A percentile compares a stretch with the other conserved stretches of the same genome.
Conservation (phyloP, 2,329 filamentous ascomycete species). For the Fusarium irregulare region DNA sequence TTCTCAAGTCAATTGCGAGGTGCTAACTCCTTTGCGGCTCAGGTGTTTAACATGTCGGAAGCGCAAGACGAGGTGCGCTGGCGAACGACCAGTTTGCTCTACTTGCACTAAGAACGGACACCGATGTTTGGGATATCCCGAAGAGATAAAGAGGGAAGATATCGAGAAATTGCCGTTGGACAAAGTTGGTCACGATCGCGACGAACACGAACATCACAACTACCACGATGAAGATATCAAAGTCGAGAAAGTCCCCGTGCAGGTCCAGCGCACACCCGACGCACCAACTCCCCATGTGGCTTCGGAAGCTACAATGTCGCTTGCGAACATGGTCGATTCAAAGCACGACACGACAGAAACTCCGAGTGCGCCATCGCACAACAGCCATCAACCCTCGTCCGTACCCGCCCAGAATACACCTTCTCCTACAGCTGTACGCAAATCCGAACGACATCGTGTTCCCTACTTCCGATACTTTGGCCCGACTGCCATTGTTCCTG, state of each 20-base stretch:
- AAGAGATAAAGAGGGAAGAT: slow-evolving; percentile 60
- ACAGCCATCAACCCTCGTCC: slow-evolving; percentile 9
- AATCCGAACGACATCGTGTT: slow-evolving; percentile 72
- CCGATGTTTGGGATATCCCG: slow-evolving; percentile 74
- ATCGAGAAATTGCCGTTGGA: slow-evolving; percentile 39
- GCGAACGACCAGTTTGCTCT: slow-evolving; percentile 77
- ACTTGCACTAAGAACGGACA: slow-evolving; percentile 80
- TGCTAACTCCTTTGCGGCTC: slow-evolving; percentile 34
- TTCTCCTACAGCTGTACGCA: slow-evolving; percentile 59
- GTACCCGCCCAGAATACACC: slow-evolving; percentile 44
- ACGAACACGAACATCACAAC: slow-evolving; percentile 46
- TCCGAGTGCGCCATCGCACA: slow-evolving; percentile 5
- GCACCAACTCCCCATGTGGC: slow-evolving; percentile 11
- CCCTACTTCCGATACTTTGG: slow-evolving; percentile 94
- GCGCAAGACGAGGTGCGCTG: slow-evolving; percentile 80
- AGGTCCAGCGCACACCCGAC: slow-evolving; percentile 26
- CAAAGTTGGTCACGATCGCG: slow-evolving; percentile 29
- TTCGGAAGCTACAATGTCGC: slow-evolving; percentile 16
- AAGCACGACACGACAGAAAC: slow-evolving; percentile 20
- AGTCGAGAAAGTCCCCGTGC: slow-evolving; percentile 43
- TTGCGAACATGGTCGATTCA: slow-evolving; percentile 24
- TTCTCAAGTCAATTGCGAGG: neutral
- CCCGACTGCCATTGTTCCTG: slow-evolving; percentile 89
- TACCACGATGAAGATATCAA: slow-evolving; percentile 54
- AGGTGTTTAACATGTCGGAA: slow-evolving; percentile 69